These are phyloP conservation scores for Pycnococcus provasolii DNA, from an alignment of 139 green algal species.

Conservation along the genomic window DNA sequence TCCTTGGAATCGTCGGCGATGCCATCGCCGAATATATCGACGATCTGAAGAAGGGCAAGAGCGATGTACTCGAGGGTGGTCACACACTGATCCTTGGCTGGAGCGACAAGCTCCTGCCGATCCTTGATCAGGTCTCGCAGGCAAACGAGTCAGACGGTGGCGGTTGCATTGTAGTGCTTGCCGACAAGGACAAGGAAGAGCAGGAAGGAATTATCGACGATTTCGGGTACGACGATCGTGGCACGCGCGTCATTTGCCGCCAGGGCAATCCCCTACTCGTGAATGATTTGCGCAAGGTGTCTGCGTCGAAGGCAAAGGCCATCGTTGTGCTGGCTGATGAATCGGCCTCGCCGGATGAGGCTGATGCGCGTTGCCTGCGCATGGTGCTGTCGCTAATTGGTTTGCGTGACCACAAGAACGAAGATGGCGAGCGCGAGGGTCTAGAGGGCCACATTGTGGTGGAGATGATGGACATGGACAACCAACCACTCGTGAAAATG, in stretches of 20 bases:
- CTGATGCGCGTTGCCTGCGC: constrained; percentile 28
- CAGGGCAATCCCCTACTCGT: constrained; percentile 37
- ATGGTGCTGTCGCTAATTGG: constrained; percentile 40
- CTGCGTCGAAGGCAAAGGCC: constrained; percentile 27
- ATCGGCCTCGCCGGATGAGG: background rate
- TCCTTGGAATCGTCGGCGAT: constrained; percentile 46
- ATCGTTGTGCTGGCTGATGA: constrained; percentile 45
- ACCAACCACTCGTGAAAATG: constrained; percentile 42
- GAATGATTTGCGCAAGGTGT: constrained; percentile 41
- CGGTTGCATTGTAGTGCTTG: constrained; percentile 42
- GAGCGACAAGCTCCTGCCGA: constrained; percentile 43
- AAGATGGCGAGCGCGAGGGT: constrained; percentile 24
- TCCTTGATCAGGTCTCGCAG: constrained; percentile 44
- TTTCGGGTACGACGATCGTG: constrained; percentile 27
- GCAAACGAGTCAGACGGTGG: constrained; percentile 44
- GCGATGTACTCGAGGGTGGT: constrained; percentile 41
- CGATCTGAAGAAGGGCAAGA: constrained; percentile 37
- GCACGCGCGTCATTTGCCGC: constrained; percentile 43
- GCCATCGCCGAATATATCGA: constrained; percentile 42
- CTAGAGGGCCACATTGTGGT: constrained; percentile 41
- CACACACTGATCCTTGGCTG: constrained; percentile 49
- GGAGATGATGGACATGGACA: constrained; percentile 48
- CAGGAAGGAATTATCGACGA: constrained; percentile 44
- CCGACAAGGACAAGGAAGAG: constrained; percentile 46
- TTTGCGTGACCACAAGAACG: constrained; percentile 4